Evolutionary conservation across 495 filamentous ascomycete species (phyloP).

Genomic region (Podospora appendiculata): DNA sequence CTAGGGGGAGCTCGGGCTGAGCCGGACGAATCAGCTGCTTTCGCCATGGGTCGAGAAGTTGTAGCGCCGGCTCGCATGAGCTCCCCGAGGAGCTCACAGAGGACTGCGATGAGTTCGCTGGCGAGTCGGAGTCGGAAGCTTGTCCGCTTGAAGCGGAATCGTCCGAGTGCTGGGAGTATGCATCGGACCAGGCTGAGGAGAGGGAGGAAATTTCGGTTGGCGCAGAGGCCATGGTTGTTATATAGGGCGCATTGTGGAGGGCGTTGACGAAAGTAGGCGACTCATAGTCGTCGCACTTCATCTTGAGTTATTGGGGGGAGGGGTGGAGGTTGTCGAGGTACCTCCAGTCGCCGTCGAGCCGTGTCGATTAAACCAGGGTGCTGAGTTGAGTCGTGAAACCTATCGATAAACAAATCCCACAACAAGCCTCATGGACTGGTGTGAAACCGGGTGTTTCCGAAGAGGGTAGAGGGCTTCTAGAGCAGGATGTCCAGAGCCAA

Average conservation of each 20-base stretch:
- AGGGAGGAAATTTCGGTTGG: conserved; percentile 43
- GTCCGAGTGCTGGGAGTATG: conserved; percentile 49
- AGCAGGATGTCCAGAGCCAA: conserved; percentile 30
- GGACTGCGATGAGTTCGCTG: conserved; percentile 11
- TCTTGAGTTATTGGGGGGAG: conserved; percentile 33
- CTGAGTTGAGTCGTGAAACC: conserved; percentile 30
- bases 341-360: conserved; percentile 48
- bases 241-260: conserved; percentile 51
- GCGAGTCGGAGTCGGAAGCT: conserved; percentile 29
- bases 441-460: conserved; percentile 31
- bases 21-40: conserved; percentile 12
- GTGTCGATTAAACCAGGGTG: conserved; percentile 39
- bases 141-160: conserved; percentile 24
- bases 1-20: conserved; percentile 48
- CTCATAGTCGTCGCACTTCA: conserved; percentile 41
- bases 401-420: conserved; percentile 33
- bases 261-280: conserved; percentile 35
- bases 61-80: conserved; percentile 15
- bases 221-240: conserved; percentile 59
- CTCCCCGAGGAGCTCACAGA: conserved; percentile 23
- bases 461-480: conserved; percentile 33
- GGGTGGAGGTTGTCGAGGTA: conserved; percentile 26
- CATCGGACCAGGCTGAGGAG: conserved; percentile 76
- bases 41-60: conserved; percentile 22
- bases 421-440: conserved; percentile 21